Evolutionary conservation across 1,284 basidiomycete genomes (phyloP).

Genomic region (Marasmius sp.): DNA sequence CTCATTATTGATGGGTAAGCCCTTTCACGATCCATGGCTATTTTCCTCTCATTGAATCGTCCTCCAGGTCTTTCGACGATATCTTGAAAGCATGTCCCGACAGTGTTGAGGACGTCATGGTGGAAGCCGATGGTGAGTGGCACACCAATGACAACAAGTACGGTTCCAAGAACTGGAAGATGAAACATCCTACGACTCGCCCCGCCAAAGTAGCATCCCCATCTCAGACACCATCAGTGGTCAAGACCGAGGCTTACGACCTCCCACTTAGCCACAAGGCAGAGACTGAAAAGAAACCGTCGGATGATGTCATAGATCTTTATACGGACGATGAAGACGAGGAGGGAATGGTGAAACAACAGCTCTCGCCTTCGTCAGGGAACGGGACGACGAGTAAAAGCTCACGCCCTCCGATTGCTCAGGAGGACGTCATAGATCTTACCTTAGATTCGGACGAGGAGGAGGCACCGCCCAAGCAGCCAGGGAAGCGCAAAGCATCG

Average conservation of each 20-base stretch:
- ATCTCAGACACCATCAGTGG: conserved; percentile 26
- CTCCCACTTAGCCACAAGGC: conserved; percentile 18
- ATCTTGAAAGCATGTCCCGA: conserved; percentile 80
- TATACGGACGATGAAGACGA: conserved; percentile 82
- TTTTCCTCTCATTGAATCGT: conserved; percentile 5
- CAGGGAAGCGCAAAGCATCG: conserved; percentile 59
- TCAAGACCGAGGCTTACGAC: conserved; percentile 22
- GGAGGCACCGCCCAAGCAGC: conserved; percentile 32
- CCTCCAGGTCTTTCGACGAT: conserved; percentile 69
- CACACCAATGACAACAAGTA: conserved; percentile 87
- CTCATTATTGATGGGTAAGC: conserved; percentile 89
- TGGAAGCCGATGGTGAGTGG: conserved; percentile 96
- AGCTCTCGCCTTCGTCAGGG: conserved; percentile 61
- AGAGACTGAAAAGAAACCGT: conserved; percentile 31
- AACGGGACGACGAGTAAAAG: conserved; percentile 33
- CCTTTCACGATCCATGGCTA: conserved; percentile 2
- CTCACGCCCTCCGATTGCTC: conserved; percentile 21
- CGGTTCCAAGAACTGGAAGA: conserved; percentile 72
- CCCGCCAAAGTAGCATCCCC: conserved; percentile 24
- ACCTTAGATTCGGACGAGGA: conserved; percentile 78
- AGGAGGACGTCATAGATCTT: conserved; percentile 70
- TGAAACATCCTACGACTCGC: conserved; percentile 40
- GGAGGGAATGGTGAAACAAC: conserved; percentile 69
- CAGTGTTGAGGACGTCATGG: conserved; percentile 85
- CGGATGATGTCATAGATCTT: conserved; percentile 49